Evolutionary conservation across 805 yeast genomes (phyloP), one percentile per base, ranked within the genome.

Genomic region (Blastobotrys muscicola): DNA sequence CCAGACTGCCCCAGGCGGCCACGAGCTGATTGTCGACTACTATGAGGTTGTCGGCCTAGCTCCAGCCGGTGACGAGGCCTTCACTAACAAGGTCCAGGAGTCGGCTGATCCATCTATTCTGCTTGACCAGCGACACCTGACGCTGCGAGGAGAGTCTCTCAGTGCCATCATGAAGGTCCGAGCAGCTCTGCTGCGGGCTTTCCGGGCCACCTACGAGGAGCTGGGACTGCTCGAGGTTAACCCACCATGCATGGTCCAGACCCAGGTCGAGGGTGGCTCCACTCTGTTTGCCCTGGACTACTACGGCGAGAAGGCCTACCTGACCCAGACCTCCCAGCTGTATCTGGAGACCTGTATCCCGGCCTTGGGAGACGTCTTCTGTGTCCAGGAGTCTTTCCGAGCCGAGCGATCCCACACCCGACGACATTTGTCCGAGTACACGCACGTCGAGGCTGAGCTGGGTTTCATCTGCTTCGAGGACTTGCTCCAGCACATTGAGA

Each of bases 241-340:
- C 33, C 97, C 98, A 38, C 99, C 99, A 59, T 89, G 97, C 69
- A 92, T 92, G 97, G 99, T 92, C 45, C 98, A 92, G 70, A 89
- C 96, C 33, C 97, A 92, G 72, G 99, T 92, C 47, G 99, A 92
- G 70, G 98, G 99, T 64, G 99, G 99, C 43, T 84, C 97, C 33
- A 92, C 98, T 12, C 72, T 92, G 60, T 92, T 92, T 74, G 79
- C 81, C 58, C 71, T 92, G 70, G 83, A 85, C 64, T 92, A 94
- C 72, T 92, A 92, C 64, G 97, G 96, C 44, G 94, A 92, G 70
- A 92, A 89, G 64, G 97, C 98, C 8, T 92, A 71, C 67, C 73
- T 92, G 60, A 94, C 99, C 13, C 99, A 92, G 70, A 84, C 95
- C 7, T 90, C 97, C 12, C 99, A 92, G 71, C 76, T 92, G 58